Evolutionary conservation across 2,329 filamentous ascomycete species (phyloP).

Genomic region (Pseudogymnoascus sp.): DNA sequence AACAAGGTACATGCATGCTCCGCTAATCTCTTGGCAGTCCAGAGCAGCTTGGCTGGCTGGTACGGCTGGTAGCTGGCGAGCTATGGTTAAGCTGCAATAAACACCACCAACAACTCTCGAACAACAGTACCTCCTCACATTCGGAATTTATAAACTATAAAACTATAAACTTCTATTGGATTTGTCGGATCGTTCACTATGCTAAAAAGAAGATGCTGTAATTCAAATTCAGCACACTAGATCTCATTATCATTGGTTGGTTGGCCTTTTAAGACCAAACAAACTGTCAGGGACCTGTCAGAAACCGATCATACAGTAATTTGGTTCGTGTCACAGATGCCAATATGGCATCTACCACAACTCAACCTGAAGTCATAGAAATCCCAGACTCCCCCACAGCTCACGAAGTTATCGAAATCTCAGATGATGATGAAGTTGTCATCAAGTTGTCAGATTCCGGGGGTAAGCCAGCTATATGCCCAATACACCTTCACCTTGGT

Average conservation of each 20-base stretch:
- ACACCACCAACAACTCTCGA: background rate
- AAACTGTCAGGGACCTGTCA: background rate
- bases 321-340: background rate
- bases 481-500: background rate
- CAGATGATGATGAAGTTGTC: background rate
- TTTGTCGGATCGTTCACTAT: background rate
- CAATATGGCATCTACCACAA: background rate
- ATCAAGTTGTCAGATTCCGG: background rate
- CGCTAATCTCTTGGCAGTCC: background rate
- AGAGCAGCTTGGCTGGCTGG: background rate
- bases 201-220: too few species aligned
- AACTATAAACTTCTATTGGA: background rate
- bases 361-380: background rate
- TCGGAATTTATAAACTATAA: background rate
- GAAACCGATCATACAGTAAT: background rate
- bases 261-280: background rate
- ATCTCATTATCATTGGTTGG: background rate
- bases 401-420: background rate
- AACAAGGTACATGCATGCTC: constrained; percentile 1
- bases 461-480: background rate
- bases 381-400: too few species aligned
- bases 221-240: background rate
- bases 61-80: background rate
- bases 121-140: background rate
- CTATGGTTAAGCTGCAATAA: background rate